A percentile compares a stretch with the other conserved stretches of the same genome.
phyloP scores from a whole-genome alignment of 805 yeast species.

The Kuraishia floccosa region DNA sequence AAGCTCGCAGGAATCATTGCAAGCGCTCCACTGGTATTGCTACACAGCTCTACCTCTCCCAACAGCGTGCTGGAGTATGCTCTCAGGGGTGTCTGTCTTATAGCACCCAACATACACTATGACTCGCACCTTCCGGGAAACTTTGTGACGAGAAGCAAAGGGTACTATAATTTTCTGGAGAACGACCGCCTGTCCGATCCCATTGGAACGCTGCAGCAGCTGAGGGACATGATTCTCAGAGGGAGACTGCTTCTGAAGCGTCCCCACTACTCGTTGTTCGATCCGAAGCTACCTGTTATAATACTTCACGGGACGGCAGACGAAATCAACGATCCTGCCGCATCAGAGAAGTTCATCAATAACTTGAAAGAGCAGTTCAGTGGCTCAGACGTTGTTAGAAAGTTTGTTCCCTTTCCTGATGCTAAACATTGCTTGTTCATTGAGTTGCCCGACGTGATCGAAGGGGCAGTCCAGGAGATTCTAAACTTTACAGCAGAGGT shows the following conservation, averaged over 20 bases:
- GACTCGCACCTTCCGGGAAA: conserved; percentile 45
- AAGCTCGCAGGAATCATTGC: conserved; percentile 34
- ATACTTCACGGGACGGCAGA: conserved; percentile 59
- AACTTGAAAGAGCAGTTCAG: conserved; percentile 7
- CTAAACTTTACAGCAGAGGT: too few relatives aligned
- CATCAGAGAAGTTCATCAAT: conserved; percentile 29
- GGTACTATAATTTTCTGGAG: conserved; percentile 32
- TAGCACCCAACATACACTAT: conserved; percentile 37
- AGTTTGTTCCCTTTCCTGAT: neutral
- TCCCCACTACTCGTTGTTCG: conserved; percentile 22
- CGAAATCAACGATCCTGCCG: conserved; percentile 41
- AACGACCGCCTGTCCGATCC: conserved; percentile 32
- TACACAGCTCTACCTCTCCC: conserved; percentile 54
- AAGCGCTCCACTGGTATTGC: conserved; percentile 47
- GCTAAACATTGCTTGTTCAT: neutral
- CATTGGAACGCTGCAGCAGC: conserved; percentile 41
- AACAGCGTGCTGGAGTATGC: conserved; percentile 25
- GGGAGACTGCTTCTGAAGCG: conserved; percentile 40
- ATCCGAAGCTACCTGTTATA: conserved; percentile 33
- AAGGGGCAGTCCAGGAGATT: too few relatives aligned
- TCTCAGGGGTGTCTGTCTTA: conserved; percentile 26
- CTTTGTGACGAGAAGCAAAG: conserved; percentile 38
- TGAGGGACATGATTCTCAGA: conserved; percentile 49
- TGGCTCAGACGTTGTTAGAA: neutral
- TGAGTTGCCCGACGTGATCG: too few relatives aligned